These are phyloP conservation scores for Ilyonectria sp. DNA, from an alignment of 2,329 filamentous ascomycete species.

Conservation along the genomic window DNA sequence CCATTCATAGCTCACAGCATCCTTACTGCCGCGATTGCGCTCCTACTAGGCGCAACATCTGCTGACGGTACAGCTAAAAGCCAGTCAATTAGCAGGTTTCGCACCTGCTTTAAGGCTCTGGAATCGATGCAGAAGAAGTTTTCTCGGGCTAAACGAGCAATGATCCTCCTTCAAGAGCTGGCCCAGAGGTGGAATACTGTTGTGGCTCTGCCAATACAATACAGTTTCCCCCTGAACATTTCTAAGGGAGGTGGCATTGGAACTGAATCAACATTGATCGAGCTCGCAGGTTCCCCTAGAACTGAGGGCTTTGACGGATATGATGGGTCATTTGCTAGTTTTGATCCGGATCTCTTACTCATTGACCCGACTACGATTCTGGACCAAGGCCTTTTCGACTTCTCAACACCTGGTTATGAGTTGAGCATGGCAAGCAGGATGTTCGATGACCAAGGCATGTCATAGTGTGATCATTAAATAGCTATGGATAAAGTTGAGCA, in stretches of 20 bases:
- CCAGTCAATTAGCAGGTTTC: slow-evolving; percentile 4
- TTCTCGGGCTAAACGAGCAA: slow-evolving; percentile 1
- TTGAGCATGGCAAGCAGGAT: background rate
- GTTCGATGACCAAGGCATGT: background rate
- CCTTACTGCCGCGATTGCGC: slow-evolving; percentile 14
- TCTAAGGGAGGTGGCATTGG: background rate
- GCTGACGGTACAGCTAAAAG: background rate
- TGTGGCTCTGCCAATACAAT: slow-evolving; percentile 13
- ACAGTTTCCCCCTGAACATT: slow-evolving; percentile 5
- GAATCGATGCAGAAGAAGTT: slow-evolving; percentile 1
- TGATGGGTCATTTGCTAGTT: background rate
- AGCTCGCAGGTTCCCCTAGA: background rate
- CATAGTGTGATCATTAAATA: background rate
- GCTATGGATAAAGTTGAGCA: too few relatives aligned
- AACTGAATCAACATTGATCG: background rate
- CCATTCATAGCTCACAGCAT: slow-evolving; percentile 11
- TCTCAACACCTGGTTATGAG: background rate
- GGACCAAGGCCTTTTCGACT: background rate
- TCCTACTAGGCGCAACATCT: slow-evolving; percentile 7
- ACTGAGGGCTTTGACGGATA: background rate
- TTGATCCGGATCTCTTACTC: background rate
- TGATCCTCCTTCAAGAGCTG: background rate
- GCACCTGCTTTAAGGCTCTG: background rate
- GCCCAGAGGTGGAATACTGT: slow-evolving; percentile 3
- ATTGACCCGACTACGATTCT: background rate